Percentiles rank a stretch among this genome's conserved stretches.
These are phyloP conservation scores for Backusella morwellensis DNA, from an alignment of 192 early-diverging fungal genomes.

Conservation along the genomic window DNA sequence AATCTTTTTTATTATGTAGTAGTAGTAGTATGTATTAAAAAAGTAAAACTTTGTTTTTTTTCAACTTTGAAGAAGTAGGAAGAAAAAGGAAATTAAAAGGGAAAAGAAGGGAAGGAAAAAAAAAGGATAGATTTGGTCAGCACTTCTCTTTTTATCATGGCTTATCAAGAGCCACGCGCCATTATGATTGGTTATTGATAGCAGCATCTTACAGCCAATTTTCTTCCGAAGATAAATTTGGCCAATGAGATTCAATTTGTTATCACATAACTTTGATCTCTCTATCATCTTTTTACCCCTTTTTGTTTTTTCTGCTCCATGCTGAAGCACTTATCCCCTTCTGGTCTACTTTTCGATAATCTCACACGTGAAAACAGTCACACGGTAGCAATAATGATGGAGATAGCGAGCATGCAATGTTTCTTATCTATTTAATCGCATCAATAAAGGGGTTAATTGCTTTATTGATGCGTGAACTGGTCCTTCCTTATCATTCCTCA, in stretches of 20 bases:
- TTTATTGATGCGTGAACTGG: background rate
- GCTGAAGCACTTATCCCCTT: background rate
- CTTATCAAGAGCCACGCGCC: background rate
- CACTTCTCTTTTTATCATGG: background rate
- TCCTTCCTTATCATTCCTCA: background rate
- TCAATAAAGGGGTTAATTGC: background rate
- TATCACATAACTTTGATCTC: conserved; percentile 1
- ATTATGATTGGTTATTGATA: conserved; percentile 2
- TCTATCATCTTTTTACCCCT: conserved; percentile 1
- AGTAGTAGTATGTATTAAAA: background rate
- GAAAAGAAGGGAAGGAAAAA: background rate
- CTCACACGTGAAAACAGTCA: background rate
- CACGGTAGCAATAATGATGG: background rate
- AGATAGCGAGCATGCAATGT: background rate
- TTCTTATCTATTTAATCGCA: background rate
- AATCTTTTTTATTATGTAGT: background rate
- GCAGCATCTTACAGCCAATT: conserved; percentile 1
- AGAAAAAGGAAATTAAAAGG: background rate
- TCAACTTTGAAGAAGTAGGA: background rate
- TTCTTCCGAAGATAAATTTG: background rate
- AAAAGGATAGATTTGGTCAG: background rate
- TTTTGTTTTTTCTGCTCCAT: background rate
- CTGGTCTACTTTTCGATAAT: background rate
- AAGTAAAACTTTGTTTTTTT: background rate
- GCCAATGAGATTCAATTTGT: background rate